A percentile compares a stretch with the other conserved stretches of the same genome.
Conservation (phyloP, 2,329 filamentous ascomycete genomes). For the Exophiala phaeomuriformis region DNA sequence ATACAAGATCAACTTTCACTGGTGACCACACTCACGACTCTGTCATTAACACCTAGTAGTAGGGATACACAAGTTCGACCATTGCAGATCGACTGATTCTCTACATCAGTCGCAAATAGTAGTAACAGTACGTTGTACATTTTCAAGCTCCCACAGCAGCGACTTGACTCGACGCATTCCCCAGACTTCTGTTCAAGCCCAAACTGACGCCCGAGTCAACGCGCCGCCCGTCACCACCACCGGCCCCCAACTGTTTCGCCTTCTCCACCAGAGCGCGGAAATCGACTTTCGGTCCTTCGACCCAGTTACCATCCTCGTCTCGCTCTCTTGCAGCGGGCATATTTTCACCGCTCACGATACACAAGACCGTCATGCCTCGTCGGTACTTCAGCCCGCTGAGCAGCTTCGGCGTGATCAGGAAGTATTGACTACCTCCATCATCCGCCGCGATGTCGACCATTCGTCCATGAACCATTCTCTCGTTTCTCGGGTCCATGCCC, state of each 20-base stretch:
- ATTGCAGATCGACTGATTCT: no score
- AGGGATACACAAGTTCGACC: no score
- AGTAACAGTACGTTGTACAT: not conserved
- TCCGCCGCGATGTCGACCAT: slow-evolving; percentile 97
- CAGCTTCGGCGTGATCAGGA: slow-evolving; percentile 94
- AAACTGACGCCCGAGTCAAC: slow-evolving; percentile 12
- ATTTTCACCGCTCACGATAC: slow-evolving; percentile 80
- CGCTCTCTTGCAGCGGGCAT: slow-evolving; percentile 33
- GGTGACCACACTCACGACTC: no score
- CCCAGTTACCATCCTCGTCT: slow-evolving; percentile 17
- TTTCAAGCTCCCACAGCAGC: slow-evolving; percentile 16
- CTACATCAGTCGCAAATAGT: not conserved
- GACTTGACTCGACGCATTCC: slow-evolving; percentile 3
- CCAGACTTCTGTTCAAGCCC: slow-evolving; percentile 1
- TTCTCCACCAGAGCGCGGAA: slow-evolving; percentile 33
- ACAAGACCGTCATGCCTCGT: slow-evolving; percentile 82
- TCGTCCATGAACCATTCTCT: slow-evolving; percentile 93
- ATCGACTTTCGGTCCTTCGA: slow-evolving; percentile 34
- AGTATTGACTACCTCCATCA: slow-evolving; percentile 61
- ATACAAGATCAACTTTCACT: no score
- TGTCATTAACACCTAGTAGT: no score
- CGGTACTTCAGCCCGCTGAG: slow-evolving; percentile 80
- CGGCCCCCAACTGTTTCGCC: slow-evolving; percentile 31
- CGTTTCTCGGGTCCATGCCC: slow-evolving; percentile 97
- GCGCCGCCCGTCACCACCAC: slow-evolving; percentile 1